Conservation (phyloP, 1,284 basidiomycete genomes). For the Waitea zeae region DNA sequence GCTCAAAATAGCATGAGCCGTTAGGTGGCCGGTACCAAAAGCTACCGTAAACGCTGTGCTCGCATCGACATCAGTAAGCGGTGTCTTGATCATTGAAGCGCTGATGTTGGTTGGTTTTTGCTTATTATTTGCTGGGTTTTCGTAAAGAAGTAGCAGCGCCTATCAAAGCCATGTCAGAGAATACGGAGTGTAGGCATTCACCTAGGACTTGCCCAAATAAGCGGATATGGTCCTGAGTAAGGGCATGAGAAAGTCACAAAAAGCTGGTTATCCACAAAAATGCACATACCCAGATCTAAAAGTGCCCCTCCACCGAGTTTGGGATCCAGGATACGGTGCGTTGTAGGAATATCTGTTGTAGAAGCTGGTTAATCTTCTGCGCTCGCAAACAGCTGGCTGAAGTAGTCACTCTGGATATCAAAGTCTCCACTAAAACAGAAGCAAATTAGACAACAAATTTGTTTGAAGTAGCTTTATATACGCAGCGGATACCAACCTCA, state of each 20-base stretch:
- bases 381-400: no score
- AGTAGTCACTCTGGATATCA: constrained; percentile 44
- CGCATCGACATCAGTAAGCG: constrained; percentile 64
- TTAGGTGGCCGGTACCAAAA: constrained; percentile 41
- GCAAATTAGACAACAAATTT: no score
- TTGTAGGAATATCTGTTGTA: constrained; percentile 40
- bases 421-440: no score
- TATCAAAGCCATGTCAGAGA: constrained; percentile 46
- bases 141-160: constrained; percentile 67
- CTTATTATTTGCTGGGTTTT: constrained; percentile 51
- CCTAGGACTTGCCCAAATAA: constrained; percentile 45
- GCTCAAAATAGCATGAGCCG: constrained; percentile 49
- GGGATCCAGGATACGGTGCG: constrained; percentile 70
- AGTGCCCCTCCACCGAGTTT: constrained; percentile 71
- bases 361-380: no score
- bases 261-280: no score
- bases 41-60: constrained; percentile 63
- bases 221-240: constrained; percentile 56
- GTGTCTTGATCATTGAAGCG: constrained; percentile 55
- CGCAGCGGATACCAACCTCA: no score
- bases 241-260: no score
- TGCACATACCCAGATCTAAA: constrained; percentile 54
- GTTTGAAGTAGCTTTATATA: no score
- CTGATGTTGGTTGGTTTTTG: constrained; percentile 36
- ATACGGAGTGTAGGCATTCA: not conserved